A percentile compares a stretch with the other conserved stretches of the same genome.
These are phyloP conservation scores for Paecilomyces formosus DNA, from an alignment of 2,329 filamentous ascomycete genomes.

Conservation along the genomic window DNA sequence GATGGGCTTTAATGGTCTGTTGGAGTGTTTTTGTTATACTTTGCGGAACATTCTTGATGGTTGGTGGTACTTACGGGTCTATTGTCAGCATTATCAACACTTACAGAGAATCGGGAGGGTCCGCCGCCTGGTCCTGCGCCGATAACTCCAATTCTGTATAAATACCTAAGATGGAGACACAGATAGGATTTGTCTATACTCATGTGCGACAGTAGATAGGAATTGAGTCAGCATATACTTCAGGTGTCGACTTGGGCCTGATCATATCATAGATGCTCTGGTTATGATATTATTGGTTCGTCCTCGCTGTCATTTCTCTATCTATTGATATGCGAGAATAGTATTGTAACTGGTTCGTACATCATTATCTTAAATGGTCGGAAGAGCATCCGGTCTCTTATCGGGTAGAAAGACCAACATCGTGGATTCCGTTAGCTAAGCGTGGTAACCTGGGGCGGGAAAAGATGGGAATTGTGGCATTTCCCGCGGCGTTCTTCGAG, in stretches of 20 bases:
- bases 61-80: conserved; percentile 40
- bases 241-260: no score
- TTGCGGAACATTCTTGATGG: conserved; percentile 34
- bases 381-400: neutral
- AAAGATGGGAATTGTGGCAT: neutral
- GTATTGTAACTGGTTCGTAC: no score
- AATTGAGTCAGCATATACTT: no score
- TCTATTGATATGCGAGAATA: no score
- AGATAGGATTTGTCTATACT: no score
- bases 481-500: neutral
- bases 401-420: neutral
- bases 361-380: neutral
- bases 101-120: conserved; percentile 28
- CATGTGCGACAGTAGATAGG: no score
- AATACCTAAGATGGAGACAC: no score
- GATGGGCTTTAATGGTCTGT: neutral
- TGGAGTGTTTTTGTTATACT: conserved; percentile 25
- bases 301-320: no score
- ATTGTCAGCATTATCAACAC: conserved; percentile 32
- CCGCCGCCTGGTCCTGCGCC: conserved; percentile 35
- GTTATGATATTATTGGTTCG: no score
- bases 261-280: no score
- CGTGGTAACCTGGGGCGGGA: neutral
- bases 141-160: conserved; percentile 31
- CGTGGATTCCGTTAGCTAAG: neutral